Conservation (phyloP, 78 protist species). For the Speleostelium caveatum region DNA sequence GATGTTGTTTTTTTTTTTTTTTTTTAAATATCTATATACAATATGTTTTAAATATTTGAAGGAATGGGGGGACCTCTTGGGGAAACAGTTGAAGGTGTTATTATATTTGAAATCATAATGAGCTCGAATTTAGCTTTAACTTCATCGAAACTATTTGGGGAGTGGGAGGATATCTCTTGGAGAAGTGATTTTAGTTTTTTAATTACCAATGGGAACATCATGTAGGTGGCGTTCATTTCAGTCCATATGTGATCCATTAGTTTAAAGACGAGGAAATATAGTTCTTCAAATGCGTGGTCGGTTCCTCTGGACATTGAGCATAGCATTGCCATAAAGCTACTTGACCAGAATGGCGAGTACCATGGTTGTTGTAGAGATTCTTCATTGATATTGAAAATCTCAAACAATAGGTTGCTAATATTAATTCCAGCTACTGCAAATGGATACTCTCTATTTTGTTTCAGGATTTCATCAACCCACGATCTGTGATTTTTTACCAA, state of each 20-base stretch:
- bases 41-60: background rate
- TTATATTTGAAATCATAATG: constrained; percentile 32
- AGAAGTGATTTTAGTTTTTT: constrained; percentile 32
- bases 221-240: constrained; percentile 71
- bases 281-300: constrained; percentile 57
- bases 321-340: constrained; percentile 46
- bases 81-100: background rate
- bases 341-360: constrained; percentile 36
- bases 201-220: constrained; percentile 62
- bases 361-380: constrained; percentile 68
- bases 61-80: background rate
- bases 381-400: constrained; percentile 37
- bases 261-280: constrained; percentile 30
- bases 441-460: constrained; percentile 56
- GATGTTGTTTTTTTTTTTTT: background rate
- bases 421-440: constrained; percentile 72
- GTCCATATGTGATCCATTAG: constrained; percentile 59
- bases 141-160: constrained; percentile 62
- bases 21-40: no score
- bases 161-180: constrained; percentile 11
- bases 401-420: constrained; percentile 48
- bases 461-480: constrained; percentile 41
- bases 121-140: constrained; percentile 57
- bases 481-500: constrained; percentile 33
- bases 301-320: constrained; percentile 68